These are phyloP conservation scores for Adansonia gregorii DNA, from an alignment of 441 rosid genomes.

Conservation along the genomic window DNA sequence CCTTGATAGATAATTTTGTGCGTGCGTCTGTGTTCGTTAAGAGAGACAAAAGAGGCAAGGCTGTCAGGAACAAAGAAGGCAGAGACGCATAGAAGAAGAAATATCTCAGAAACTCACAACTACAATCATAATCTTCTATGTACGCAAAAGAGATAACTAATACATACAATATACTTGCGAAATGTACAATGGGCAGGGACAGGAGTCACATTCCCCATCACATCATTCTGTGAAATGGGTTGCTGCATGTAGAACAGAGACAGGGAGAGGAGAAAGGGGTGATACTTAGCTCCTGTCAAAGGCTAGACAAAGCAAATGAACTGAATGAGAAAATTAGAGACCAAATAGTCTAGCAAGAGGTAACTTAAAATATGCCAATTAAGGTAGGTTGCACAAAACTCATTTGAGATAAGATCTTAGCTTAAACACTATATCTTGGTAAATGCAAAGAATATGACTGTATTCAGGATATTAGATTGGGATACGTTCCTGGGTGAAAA, in stretches of 20 bases:
- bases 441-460: neutral
- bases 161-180: neutral
- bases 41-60: neutral
- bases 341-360: neutral
- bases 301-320: neutral
- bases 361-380: neutral
- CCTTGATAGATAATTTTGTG: neutral
- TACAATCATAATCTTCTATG: neutral
- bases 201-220: neutral
- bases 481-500: neutral
- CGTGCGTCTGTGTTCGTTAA: too few species aligned
- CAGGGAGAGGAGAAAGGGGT: neutral
- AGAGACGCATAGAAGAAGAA: neutral
- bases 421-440: neutral
- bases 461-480: neutral
- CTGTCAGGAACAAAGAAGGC: neutral
- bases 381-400: neutral
- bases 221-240: neutral
- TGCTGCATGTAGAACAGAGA: neutral
- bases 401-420: neutral
- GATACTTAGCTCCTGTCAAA: neutral
- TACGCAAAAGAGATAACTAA: neutral
- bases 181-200: neutral
- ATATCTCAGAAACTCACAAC: neutral
- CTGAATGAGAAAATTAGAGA: neutral